These are phyloP conservation scores for Trypanosoma grayi DNA, from an alignment of 208 protist genomes.

Conservation along the genomic window DNA sequence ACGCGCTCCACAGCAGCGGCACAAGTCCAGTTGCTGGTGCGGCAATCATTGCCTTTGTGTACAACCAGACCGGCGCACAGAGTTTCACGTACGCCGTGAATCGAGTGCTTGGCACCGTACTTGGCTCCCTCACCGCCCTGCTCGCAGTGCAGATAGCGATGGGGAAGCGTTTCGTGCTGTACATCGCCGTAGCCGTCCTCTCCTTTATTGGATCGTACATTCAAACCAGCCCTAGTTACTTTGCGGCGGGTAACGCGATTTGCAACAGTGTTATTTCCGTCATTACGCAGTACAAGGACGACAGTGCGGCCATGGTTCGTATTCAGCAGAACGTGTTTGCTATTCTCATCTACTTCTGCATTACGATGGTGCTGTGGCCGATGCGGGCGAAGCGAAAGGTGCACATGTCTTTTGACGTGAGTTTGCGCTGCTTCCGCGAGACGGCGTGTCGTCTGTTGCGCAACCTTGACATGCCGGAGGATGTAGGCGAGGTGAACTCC, in stretches of 20 bases:
- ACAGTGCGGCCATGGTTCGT: constrained; percentile 80
- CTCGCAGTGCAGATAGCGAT: constrained; percentile 72
- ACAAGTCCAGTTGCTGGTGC: constrained; percentile 83
- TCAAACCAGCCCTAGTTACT: constrained; percentile 78
- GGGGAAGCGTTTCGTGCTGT: constrained; percentile 56
- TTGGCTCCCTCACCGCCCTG: constrained; percentile 69
- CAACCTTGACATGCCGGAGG: constrained; percentile 86
- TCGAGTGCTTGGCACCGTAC: constrained; percentile 83
- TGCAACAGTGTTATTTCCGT: constrained; percentile 86
- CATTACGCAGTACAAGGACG: constrained; percentile 79
- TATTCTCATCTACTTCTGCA: constrained; percentile 90
- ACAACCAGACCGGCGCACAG: constrained; percentile 84
- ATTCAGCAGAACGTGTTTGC: constrained; percentile 92
- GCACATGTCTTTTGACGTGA: constrained; percentile 81
- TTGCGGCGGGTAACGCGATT: constrained; percentile 85
- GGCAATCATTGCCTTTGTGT: constrained; percentile 85
- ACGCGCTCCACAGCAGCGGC: constrained; percentile 64
- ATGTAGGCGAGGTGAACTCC: constrained; percentile 64
- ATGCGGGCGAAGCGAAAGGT: constrained; percentile 78
- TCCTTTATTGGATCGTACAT: constrained; percentile 87
- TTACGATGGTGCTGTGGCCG: constrained; percentile 76
- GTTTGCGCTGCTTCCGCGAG: constrained; percentile 81
- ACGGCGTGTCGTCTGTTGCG: constrained; percentile 68
- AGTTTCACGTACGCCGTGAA: constrained; percentile 88
- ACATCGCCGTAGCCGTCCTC: constrained; percentile 67